These are phyloP conservation scores for Phyllosticta citrichinensis DNA, from an alignment of 2,329 filamentous ascomycete species.

Conservation along the genomic window DNA sequence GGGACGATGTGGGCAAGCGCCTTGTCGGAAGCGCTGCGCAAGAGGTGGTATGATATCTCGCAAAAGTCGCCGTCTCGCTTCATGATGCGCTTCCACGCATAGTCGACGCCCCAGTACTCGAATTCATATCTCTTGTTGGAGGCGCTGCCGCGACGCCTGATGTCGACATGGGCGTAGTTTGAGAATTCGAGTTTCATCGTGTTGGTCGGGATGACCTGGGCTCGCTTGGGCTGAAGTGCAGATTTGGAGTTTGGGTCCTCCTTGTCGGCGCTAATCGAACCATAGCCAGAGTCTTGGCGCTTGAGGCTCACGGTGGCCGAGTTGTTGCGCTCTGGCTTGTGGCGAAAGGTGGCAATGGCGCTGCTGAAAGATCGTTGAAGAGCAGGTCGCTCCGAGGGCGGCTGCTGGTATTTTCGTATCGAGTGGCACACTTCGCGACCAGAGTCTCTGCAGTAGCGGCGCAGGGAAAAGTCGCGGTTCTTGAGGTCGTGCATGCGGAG, in stretches of 20 bases:
- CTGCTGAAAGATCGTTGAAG: slow-evolving; percentile 51
- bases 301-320: slow-evolving; percentile 35
- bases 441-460: slow-evolving; percentile 85
- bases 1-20: slow-evolving; percentile 77
- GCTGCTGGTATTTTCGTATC: slow-evolving; percentile 56
- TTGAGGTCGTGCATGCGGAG: slow-evolving; percentile 87
- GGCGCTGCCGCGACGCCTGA: slow-evolving; percentile 59
- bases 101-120: slow-evolving; percentile 82
- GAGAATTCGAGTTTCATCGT: slow-evolving; percentile 87
- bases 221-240: slow-evolving; percentile 27
- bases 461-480: slow-evolving; percentile 77
- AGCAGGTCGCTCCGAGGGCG: slow-evolving; percentile 39
- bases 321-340: slow-evolving; percentile 44
- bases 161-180: slow-evolving; percentile 88
- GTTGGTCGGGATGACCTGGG: slow-evolving; percentile 50
- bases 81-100: slow-evolving; percentile 69
- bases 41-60: slow-evolving; percentile 68
- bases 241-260: slow-evolving; percentile 23
- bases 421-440: slow-evolving; percentile 88
- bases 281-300: slow-evolving; percentile 51
- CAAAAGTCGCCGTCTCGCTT: slow-evolving; percentile 55
- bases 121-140: slow-evolving; percentile 74
- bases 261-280: slow-evolving; percentile 30
- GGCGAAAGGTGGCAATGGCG: slow-evolving; percentile 45
- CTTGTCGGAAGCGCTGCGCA: slow-evolving; percentile 53